These are phyloP conservation scores for Oidiodendron maius DNA, from an alignment of 495 filamentous ascomycete genomes.

Conservation along the genomic window DNA sequence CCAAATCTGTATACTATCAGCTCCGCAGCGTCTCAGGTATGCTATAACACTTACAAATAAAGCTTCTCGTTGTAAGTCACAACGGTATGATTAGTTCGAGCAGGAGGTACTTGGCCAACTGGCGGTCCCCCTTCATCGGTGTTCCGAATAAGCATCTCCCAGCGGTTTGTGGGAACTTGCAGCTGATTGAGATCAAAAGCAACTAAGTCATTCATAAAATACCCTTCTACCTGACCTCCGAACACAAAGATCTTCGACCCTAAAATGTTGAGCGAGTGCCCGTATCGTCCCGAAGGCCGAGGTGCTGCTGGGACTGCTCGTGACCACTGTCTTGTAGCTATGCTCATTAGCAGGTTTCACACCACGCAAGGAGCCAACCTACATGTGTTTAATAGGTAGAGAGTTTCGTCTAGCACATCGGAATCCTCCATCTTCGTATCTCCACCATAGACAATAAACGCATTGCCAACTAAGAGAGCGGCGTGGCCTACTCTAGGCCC, in stretches of 20 bases:
- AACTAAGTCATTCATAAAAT: slow-evolving; percentile 96
- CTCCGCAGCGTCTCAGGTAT: not conserved
- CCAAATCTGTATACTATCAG: slow-evolving; percentile 62
- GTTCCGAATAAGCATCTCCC: slow-evolving; percentile 83
- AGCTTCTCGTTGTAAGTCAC: slow-evolving; percentile 91
- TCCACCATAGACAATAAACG: slow-evolving; percentile 97
- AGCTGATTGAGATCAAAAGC: slow-evolving; percentile 95
- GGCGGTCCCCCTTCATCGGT: slow-evolving; percentile 62
- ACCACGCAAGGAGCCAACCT: slow-evolving; percentile 28
- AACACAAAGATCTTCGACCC: slow-evolving; percentile 97
- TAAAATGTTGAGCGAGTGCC: slow-evolving; percentile 91
- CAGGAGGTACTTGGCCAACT: slow-evolving; percentile 70
- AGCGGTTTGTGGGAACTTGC: slow-evolving; percentile 80
- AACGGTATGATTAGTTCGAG: slow-evolving; percentile 91
- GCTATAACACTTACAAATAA: slow-evolving; percentile 64
- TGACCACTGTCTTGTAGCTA: slow-evolving; percentile 97
- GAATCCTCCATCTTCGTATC: slow-evolving; percentile 95
- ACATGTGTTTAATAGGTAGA: slow-evolving; percentile 98
- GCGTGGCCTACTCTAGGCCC: slow-evolving; percentile 94
- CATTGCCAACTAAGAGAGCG: slow-evolving; percentile 92
- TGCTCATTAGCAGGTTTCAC: slow-evolving; percentile 8
- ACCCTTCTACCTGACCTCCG: slow-evolving; percentile 93
- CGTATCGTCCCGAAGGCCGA: slow-evolving; percentile 86
- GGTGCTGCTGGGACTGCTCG: slow-evolving; percentile 78
- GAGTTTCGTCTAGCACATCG: slow-evolving; percentile 86